Base-by-base conservation (phyloP, 2,329 filamentous ascomycete species). In the Cladosporium sp. region DNA sequence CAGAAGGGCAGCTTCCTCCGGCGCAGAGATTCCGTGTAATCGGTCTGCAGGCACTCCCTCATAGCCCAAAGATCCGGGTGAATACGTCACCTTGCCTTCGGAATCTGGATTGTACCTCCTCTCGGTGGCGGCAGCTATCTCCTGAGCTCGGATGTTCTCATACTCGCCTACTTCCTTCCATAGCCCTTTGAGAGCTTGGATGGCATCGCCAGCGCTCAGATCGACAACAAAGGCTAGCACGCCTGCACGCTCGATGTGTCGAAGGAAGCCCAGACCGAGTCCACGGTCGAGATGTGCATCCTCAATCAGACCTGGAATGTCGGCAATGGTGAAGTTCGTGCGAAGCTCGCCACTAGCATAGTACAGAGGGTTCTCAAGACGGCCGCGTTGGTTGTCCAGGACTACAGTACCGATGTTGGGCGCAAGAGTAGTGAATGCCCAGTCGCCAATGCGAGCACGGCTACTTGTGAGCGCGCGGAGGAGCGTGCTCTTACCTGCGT, bases 381-480 rank as follows among this genome's bases (percentile, higher is more conserved):
- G 85, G 2, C 92, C 91, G 59, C 86, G 87, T 76, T 94, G 84
- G 71, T 92, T 85, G 73, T 99, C 94, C 11, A 99, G 83, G 14
- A 97, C 88, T 6, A 99, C 91, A 0, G 94, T 99, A 52, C 94
- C 94, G 57, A 99, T 95, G 66, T 96, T 97, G 2, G 94, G 94
- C 66, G 92, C 88, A 8, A 99, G 80, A 0, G 94, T 99, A 3
- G 94, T 99, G 73, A 99, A 99, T 9, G 92, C 93, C 94, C 94
- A 99, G 72, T 89, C 87, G 40, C 94, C 94, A 4, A 99, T 86
- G 39, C 94, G 85, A 1, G 94, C 90, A 60, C 92, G 88, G 71
- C 90, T 95, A 72, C 92, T 92, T 67, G 88, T 96, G 67, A 99
- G 78, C 3, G 92, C 88, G 17, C 94, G 87, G 15, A 97, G 82